These are phyloP conservation scores for Podospora pseudopauciseta DNA, from an alignment of 495 filamentous ascomycete species.

Conservation along the genomic window DNA sequence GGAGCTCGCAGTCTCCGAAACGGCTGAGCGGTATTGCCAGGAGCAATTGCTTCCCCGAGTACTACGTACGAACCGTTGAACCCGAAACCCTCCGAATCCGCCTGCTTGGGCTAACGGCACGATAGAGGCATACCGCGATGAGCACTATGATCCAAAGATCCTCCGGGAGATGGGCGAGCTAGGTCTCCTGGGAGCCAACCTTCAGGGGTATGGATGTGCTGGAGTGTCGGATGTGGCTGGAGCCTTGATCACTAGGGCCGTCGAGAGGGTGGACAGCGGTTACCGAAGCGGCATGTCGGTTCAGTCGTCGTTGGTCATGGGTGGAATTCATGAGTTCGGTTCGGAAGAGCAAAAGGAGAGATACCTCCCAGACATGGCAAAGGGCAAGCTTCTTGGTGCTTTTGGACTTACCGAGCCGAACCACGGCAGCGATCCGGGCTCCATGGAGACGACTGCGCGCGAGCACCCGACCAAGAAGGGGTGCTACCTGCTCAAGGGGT, in stretches of 20 bases:
- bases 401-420: slow-evolving; percentile 98
- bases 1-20: slow-evolving; percentile 83
- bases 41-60: slow-evolving; percentile 81
- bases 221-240: slow-evolving; percentile 87
- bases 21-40: slow-evolving; percentile 88
- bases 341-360: slow-evolving; percentile 85
- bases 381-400: slow-evolving; percentile 81
- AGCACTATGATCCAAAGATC: slow-evolving; percentile 85
- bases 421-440: slow-evolving; percentile 93
- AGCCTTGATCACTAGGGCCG: slow-evolving; percentile 90
- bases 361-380: slow-evolving; percentile 78
- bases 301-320: slow-evolving; percentile 93
- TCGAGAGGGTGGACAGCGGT: slow-evolving; percentile 92
- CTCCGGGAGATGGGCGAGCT: slow-evolving; percentile 94
- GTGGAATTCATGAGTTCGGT: slow-evolving; percentile 91
- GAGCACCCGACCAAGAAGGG: slow-evolving; percentile 86
- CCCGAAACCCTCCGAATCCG: background rate
- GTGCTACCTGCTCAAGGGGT: slow-evolving; percentile 72
- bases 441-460: slow-evolving; percentile 87
- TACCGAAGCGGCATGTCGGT: slow-evolving; percentile 97
- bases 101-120: slow-evolving; percentile 17
- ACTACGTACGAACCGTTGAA: slow-evolving; percentile 58
- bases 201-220: slow-evolving; percentile 92
- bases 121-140: slow-evolving; percentile 89
- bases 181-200: slow-evolving; percentile 84